Evolutionary conservation across 441 rosid species (phyloP).

Genomic region (Arabidopsis lyrata): DNA sequence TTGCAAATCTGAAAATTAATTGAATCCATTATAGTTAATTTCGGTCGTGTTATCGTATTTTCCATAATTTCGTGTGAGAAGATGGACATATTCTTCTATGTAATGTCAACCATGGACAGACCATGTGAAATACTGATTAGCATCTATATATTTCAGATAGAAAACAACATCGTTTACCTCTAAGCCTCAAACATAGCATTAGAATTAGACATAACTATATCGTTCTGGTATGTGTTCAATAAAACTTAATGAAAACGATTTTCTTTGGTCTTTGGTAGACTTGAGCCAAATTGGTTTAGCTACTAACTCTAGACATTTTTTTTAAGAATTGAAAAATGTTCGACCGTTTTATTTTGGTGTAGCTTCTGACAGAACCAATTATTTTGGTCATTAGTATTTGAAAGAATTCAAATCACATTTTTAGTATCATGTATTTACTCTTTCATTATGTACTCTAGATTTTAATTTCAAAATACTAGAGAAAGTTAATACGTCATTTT

Average conservation of each 20-base stretch:
- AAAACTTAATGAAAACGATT: not conserved
- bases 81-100: not conserved
- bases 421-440: not conserved
- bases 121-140: not conserved
- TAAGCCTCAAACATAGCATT: not conserved
- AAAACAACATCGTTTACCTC: not conserved
- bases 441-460: not conserved
- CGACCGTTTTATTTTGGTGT: not conserved
- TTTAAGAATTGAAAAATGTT: not conserved
- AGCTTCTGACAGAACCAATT: not conserved
- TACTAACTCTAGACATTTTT: not conserved
- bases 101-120: not conserved
- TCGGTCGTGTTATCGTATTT: not conserved
- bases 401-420: not conserved
- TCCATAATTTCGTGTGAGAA: not conserved
- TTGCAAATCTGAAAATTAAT: not conserved
- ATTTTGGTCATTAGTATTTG: not conserved
- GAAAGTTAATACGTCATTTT: not conserved
- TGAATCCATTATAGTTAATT: not conserved
- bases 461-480: not conserved
- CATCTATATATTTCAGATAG: not conserved
- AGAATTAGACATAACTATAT: not conserved
- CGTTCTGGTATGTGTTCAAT: not conserved
- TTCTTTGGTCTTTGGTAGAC: not conserved
- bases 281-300: not conserved